These are phyloP conservation scores for Amanita rimosa DNA, from an alignment of 768 basidiomycete genomes.

Conservation along the genomic window DNA sequence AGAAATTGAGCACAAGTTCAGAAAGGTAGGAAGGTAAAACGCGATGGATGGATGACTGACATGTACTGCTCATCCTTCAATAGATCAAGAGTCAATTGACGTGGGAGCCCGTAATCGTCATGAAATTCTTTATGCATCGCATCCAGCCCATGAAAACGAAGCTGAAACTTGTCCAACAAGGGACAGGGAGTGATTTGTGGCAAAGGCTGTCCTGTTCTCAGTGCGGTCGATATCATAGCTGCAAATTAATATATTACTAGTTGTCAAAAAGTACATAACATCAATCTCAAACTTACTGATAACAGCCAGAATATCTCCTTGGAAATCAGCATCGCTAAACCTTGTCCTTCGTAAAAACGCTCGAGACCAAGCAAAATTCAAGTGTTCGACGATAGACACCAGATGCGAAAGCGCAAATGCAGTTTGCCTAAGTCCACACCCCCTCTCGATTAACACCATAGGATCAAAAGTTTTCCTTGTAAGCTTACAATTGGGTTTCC, in stretches of 20 bases:
- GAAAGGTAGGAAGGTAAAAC: too few species aligned
- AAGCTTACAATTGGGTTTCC: slow-evolving; percentile 53
- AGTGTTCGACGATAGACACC: slow-evolving; percentile 56
- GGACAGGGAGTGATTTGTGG: slow-evolving; percentile 85
- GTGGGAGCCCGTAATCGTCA: slow-evolving; percentile 65
- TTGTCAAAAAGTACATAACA: neutral
- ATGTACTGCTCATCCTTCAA: slow-evolving; percentile 71
- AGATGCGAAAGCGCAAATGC: slow-evolving; percentile 62
- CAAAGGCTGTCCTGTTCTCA: slow-evolving; percentile 63
- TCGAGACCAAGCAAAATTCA: slow-evolving; percentile 68
- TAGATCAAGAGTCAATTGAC: slow-evolving; percentile 59
- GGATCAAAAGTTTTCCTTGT: neutral
- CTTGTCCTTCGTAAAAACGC: slow-evolving; percentile 69
- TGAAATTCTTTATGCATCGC: slow-evolving; percentile 63
- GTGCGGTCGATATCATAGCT: slow-evolving; percentile 71
- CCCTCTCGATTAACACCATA: neutral
- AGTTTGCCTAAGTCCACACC: slow-evolving; percentile 49
- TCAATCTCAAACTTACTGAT: slow-evolving; percentile 42
- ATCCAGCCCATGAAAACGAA: slow-evolving; percentile 45
- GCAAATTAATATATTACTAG: neutral
- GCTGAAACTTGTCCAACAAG: slow-evolving; percentile 36
- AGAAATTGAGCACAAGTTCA: too few species aligned
- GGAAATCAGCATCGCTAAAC: slow-evolving; percentile 68
- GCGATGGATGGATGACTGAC: slow-evolving; percentile 41
- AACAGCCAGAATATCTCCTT: slow-evolving; percentile 78